phyloP scores from a whole-genome alignment of 106 monocot species.

The Chionographis japonica region DNA sequence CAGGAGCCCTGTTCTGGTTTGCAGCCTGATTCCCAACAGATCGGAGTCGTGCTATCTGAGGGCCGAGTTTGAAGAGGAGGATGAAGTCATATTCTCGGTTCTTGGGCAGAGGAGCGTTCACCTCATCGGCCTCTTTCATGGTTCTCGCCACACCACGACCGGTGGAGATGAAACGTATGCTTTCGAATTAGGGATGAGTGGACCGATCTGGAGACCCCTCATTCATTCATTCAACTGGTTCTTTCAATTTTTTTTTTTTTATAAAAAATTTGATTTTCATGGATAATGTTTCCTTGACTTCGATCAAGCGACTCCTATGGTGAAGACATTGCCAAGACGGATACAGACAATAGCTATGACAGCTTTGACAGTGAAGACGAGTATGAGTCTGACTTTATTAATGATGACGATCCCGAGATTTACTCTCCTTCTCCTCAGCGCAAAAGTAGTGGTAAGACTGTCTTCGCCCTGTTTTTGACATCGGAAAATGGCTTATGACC shows the following conservation, averaged over 20 bases:
- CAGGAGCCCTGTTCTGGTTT: slow-evolving; percentile 59
- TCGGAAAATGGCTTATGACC: no score
- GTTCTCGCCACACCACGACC: slow-evolving; percentile 1
- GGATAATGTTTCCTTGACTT: slow-evolving; percentile 21
- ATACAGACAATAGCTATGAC: slow-evolving; percentile 23
- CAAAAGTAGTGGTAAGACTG: slow-evolving; percentile 60
- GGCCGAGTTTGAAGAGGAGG: slow-evolving; percentile 83
- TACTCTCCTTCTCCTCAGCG: slow-evolving; percentile 36
- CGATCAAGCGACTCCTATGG: slow-evolving; percentile 63
- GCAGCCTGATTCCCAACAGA: slow-evolving; percentile 51
- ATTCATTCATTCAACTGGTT: no score
- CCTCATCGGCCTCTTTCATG: slow-evolving; percentile 64
- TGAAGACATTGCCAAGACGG: slow-evolving; percentile 65
- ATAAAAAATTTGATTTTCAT: no score
- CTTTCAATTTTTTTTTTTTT: no score
- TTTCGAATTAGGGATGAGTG: not conserved
- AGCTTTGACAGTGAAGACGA: slow-evolving; percentile 40
- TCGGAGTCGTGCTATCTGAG: slow-evolving; percentile 66
- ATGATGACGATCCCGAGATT: slow-evolving; percentile 53
- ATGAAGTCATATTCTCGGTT: slow-evolving; percentile 74
- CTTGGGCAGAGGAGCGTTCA: slow-evolving; percentile 75
- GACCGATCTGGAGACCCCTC: no score
- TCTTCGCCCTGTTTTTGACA: no score
- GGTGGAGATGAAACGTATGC: slow-evolving; percentile 60
- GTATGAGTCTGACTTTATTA: slow-evolving; percentile 71